phyloP scores from a whole-genome alignment of 1,284 basidiomycete species.

The Papiliotrema terrestris region DNA sequence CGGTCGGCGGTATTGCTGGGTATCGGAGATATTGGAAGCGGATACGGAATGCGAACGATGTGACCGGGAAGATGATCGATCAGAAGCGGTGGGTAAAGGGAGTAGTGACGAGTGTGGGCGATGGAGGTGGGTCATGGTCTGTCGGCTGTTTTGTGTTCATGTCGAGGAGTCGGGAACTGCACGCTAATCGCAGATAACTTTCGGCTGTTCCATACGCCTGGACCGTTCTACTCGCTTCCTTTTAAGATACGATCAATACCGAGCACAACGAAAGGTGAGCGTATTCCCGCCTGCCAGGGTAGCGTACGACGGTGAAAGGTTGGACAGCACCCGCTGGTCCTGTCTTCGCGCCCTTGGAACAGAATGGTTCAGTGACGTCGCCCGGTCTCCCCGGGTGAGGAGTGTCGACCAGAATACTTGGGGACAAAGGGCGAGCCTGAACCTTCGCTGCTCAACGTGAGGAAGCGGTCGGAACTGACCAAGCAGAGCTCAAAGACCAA shows the following conservation, averaged over 20 bases:
- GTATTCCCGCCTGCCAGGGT: no score
- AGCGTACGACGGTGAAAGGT: no score
- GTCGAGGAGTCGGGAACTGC: neutral
- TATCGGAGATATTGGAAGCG: constrained; percentile 61
- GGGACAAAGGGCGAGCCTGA: no score
- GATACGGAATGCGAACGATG: constrained; percentile 61
- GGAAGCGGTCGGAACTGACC: neutral
- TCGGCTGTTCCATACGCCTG: constrained; percentile 74
- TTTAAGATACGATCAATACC: constrained; percentile 67
- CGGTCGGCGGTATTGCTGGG: constrained; percentile 48
- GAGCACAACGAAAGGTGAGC: constrained; percentile 57
- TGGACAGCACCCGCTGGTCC: no score
- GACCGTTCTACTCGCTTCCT: constrained; percentile 66
- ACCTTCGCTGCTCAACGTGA: no score
- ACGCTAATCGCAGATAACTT: constrained; percentile 52
- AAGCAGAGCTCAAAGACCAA: constrained; percentile 63
- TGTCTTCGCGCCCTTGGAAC: no score
- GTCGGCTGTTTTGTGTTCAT: neutral
- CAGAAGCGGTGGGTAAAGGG: constrained; percentile 65
- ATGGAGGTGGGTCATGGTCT: constrained; percentile 50
- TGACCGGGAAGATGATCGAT: constrained; percentile 60
- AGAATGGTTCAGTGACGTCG: no score
- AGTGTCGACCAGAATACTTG: no score
- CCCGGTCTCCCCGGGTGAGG: no score
- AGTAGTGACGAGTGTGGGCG: constrained; percentile 57